These are phyloP conservation scores for Vaccinium myrtillus DNA, from an alignment of 148 eudicot genomes.

Conservation along the genomic window DNA sequence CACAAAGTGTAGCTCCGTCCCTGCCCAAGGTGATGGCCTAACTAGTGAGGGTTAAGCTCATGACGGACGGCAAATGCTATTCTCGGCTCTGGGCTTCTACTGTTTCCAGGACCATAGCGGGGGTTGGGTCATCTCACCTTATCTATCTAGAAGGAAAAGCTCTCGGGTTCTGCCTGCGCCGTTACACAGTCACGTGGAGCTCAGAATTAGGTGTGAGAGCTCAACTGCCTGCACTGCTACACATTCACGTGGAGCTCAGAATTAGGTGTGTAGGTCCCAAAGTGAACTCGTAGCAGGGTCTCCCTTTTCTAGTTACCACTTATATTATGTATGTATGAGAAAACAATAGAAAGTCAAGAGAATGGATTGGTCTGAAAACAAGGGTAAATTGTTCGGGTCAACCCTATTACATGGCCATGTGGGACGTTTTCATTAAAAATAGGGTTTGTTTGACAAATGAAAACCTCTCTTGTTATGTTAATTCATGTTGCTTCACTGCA, in stretches of 20 bases:
- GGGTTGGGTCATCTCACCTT: too few species aligned
- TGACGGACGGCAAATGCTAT: background rate
- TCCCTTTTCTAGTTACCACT: background rate
- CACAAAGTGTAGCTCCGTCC: background rate
- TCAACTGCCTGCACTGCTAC: background rate
- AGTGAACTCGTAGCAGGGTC: background rate
- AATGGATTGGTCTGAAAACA: conserved; percentile 28
- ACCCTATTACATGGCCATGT: conserved; percentile 26
- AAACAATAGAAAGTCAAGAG: background rate
- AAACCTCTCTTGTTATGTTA: background rate
- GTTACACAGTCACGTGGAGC: background rate
- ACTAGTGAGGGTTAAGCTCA: background rate
- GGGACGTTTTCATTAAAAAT: background rate
- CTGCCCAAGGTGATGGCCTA: background rate
- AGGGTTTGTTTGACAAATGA: background rate
- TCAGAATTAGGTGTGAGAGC: background rate
- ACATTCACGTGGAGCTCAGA: background rate
- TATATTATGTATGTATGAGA: too few species aligned
- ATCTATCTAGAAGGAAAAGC: too few species aligned
- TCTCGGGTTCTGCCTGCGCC: background rate
- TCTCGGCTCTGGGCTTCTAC: background rate
- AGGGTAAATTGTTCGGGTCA: conserved; percentile 38
- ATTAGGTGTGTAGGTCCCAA: background rate
- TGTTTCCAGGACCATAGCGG: too few species aligned
- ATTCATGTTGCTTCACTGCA: background rate